Conservation (phyloP, 495 filamentous ascomycete species). For the Penicillium nucicola region DNA sequence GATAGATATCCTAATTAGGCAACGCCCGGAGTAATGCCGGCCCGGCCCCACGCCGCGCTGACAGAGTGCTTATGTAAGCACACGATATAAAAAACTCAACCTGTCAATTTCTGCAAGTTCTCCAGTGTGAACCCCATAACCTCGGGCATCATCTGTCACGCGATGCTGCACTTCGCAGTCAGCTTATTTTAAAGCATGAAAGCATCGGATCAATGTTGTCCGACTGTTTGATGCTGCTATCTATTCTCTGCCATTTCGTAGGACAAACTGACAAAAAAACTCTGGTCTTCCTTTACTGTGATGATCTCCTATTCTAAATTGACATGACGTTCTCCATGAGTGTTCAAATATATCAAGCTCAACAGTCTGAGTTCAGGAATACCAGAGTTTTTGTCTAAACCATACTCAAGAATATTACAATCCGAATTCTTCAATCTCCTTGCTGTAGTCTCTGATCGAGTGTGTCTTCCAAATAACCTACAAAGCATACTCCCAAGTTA, state of each 20-base stretch:
- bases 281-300: slow-evolving; percentile 21
- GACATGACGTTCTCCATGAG: slow-evolving; percentile 27
- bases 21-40: not conserved
- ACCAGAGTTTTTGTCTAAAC: slow-evolving; percentile 1
- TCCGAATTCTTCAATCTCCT: too few species aligned
- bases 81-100: slow-evolving; percentile 4
- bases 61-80: not conserved
- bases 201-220: slow-evolving; percentile 6
- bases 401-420: too few species aligned
- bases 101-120: not conserved
- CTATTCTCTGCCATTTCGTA: not conserved
- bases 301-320: slow-evolving; percentile 26
- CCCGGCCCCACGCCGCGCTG: not conserved
- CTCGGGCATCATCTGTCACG: not conserved
- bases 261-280: not conserved
- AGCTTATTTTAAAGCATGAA: not conserved
- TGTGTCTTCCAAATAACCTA: too few species aligned
- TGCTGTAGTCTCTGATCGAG: too few species aligned
- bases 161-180: not conserved
- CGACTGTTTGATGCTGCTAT: not conserved
- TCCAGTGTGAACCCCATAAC: not conserved
- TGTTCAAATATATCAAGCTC: slow-evolving; percentile 33
- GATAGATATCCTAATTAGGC: not conserved
- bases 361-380: slow-evolving; percentile 33
- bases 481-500: too few species aligned